A percentile compares a stretch with the other conserved stretches of the same genome.
Evolutionary conservation across 345 rosid genomes (phyloP).

Genomic region (Linum usitatissimum): DNA sequence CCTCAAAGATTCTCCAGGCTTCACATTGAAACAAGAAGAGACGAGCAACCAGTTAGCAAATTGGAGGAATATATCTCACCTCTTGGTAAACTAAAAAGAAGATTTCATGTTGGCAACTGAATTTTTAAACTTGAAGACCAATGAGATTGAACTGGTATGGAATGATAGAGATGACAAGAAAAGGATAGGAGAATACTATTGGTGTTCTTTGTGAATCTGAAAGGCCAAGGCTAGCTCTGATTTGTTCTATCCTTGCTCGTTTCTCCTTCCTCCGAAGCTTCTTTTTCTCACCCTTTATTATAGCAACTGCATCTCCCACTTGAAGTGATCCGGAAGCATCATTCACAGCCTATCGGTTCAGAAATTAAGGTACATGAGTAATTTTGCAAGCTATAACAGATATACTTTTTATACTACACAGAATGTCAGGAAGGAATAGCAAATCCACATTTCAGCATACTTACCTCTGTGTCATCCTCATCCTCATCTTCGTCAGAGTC

Average conservation of each 20-base stretch:
- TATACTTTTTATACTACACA: background rate
- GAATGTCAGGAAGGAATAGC: constrained; percentile 1
- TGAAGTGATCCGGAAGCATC: constrained; percentile 38
- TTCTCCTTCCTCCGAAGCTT: constrained; percentile 78
- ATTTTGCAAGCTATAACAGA: background rate
- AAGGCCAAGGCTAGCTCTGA: constrained; percentile 88
- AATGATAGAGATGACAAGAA: background rate
- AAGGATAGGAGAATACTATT: constrained; percentile 29
- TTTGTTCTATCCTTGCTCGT: constrained; percentile 84
- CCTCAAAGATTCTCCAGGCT: constrained; percentile 92
- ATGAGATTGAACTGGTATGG: background rate
- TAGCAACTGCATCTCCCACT: constrained; percentile 77
- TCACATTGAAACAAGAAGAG: constrained; percentile 16
- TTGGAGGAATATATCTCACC: background rate
- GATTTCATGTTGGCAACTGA: background rate
- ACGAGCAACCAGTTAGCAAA: constrained; percentile 7
- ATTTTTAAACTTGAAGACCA: background rate
- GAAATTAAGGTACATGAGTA: background rate
- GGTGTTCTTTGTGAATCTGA: constrained; percentile 97
- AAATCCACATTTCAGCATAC: constrained; percentile 5
- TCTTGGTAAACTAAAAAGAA: background rate
- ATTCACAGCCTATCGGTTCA: constrained; percentile 23
- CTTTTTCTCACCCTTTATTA: constrained; percentile 76
- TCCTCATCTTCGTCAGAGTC: constrained; percentile 45
- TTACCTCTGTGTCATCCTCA: constrained; percentile 38